Percentiles rank a stretch among this genome's conserved stretches.
These are phyloP conservation scores for Boletus reticuloceps DNA, from an alignment of 768 basidiomycete species.

Conservation along the genomic window DNA sequence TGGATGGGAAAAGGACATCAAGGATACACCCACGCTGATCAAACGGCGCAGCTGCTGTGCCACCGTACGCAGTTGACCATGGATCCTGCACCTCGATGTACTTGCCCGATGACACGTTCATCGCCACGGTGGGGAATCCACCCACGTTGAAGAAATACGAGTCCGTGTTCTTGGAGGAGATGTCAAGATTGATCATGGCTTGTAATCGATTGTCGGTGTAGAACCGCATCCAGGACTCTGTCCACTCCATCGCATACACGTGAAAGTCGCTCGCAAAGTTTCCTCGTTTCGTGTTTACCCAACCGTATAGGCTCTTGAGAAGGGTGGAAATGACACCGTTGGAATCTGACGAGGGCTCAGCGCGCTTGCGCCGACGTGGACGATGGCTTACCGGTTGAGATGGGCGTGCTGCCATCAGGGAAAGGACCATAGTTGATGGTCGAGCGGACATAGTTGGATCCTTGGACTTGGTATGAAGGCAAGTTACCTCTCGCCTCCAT, in stretches of 20 bases:
- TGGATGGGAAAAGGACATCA: background rate
- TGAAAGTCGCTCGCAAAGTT: constrained; percentile 50
- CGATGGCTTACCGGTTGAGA: constrained; percentile 26
- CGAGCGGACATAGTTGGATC: constrained; percentile 49
- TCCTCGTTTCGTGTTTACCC: constrained; percentile 37
- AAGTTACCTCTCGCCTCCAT: constrained; percentile 53
- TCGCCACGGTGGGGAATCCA: constrained; percentile 48
- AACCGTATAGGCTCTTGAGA: constrained; percentile 36
- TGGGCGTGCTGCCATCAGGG: constrained; percentile 29
- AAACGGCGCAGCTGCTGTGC: constrained; percentile 44
- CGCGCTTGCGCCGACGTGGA: too few relatives aligned
- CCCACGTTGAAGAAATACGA: constrained; percentile 52
- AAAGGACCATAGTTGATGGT: constrained; percentile 70
- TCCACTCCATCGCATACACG: constrained; percentile 61
- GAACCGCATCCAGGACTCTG: constrained; percentile 49
- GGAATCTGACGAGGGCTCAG: constrained; percentile 6
- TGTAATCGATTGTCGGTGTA: constrained; percentile 51
- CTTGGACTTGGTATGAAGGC: constrained; percentile 40
- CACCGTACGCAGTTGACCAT: constrained; percentile 44
- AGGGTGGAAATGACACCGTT: constrained; percentile 20
- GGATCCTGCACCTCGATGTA: constrained; percentile 45
- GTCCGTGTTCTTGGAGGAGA: constrained; percentile 40
- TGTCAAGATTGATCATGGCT: constrained; percentile 50
- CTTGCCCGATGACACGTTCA: constrained; percentile 37
- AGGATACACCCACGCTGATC: constrained; percentile 30